Evolutionary conservation across 371 early-diverging fungal genomes (phyloP), one percentile per base, ranked within the genome.

Genomic region (Mortierella sp.): DNA sequence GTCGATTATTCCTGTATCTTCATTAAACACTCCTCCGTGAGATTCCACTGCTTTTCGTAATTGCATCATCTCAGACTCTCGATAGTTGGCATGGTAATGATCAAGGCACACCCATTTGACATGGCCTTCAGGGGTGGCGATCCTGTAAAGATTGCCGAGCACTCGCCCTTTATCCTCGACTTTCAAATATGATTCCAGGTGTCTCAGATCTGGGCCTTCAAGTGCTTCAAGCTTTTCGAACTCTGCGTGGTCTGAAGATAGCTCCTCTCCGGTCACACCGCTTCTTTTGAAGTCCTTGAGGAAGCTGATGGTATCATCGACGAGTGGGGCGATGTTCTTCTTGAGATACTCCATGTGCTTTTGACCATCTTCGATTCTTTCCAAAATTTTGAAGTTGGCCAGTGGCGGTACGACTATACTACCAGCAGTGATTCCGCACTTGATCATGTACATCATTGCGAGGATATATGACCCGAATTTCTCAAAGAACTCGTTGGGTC

Each of bases 21-120:
- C 54, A n/a, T 41, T 60, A 28, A 48, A 67, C 2, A 50, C 39
- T 14, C 67, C 61, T 0, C 54, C 49, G 24, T 67, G 53, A 24
- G 46, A 41, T 7, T 23, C 23, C 13, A 59, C 49, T 23, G 27
- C 10, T 4, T 59, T 54, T 9, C 18, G 30, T 19, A 67, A 23
- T 28, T 54, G 47, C 30, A 45, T 26, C 5, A 48, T 18, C n/a
- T 48, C 38, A 5, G 43, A 31, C 1, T 26, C 54, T 19, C 46
- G 42, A 34, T 54, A 60, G 42, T 24, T 39, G 2, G 19, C 27
- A 5, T 54, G 58, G 30, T 54, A 66, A n/a, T 66, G 66, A 23
- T 66, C 66, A 3, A 54, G 43, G 31, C 67, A 67, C 23, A 67
- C 67, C 61, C 67, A 67, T 27, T 67, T 67, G 52, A 67, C 56